A percentile compares a stretch with the other conserved stretches of the same genome.
Conservation (phyloP, 2,329 filamentous ascomycete species). For the Trichoderma arundinaceum region DNA sequence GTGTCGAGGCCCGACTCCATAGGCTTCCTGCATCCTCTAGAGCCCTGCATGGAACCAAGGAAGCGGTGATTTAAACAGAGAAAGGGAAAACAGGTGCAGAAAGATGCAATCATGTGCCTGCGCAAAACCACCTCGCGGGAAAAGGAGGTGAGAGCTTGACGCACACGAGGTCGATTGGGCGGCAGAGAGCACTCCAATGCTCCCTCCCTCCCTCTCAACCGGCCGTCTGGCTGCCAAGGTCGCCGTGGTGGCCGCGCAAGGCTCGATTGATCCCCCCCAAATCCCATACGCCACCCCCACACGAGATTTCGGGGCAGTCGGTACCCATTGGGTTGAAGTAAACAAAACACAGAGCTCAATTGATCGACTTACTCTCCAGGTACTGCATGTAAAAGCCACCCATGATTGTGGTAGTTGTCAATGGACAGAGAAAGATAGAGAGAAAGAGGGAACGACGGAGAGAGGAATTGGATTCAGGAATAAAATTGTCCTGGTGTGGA, state of each 20-base stretch:
- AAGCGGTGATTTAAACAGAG: neutral
- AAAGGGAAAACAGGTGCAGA: neutral
- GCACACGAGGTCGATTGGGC: neutral
- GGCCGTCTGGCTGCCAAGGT: slow-evolving; percentile 10
- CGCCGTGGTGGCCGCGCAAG: slow-evolving; percentile 24
- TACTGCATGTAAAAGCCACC: slow-evolving; percentile 74
- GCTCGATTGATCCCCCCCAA: slow-evolving; percentile 19
- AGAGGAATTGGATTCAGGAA: slow-evolving; percentile 23
- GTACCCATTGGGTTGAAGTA: slow-evolving; percentile 35
- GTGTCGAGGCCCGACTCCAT: slow-evolving; percentile 46
- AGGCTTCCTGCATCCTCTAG: slow-evolving; percentile 28
- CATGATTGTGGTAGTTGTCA: slow-evolving; percentile 51
- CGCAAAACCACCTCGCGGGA: neutral
- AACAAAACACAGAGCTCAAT: slow-evolving; percentile 30
- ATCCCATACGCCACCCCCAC: slow-evolving; percentile 29
- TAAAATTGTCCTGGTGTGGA: slow-evolving; percentile 26
- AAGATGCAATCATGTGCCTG: neutral
- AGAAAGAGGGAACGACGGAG: neutral
- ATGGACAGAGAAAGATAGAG: slow-evolving; percentile 9
- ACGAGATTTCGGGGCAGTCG: slow-evolving; percentile 32
- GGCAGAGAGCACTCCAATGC: slow-evolving; percentile 12
- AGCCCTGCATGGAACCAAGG: slow-evolving; percentile 20
- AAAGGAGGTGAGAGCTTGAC: neutral
- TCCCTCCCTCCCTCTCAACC: neutral
- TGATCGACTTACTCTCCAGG: slow-evolving; percentile 69